These are phyloP conservation scores for Carex pumila DNA, from an alignment of 176 grass and related monocot species.

Conservation along the genomic window DNA sequence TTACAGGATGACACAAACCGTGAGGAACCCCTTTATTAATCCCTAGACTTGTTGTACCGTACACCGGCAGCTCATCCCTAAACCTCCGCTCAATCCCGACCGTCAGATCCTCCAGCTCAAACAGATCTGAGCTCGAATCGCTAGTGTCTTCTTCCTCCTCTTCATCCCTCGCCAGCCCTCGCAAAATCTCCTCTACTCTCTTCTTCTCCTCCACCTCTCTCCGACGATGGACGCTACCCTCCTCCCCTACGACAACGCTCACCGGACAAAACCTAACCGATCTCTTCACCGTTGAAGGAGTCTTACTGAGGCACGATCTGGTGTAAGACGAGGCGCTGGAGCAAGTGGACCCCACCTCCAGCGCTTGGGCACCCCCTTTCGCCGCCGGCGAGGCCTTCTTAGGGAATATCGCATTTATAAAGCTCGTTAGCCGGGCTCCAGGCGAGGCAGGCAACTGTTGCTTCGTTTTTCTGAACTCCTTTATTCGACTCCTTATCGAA, in stretches of 20 bases:
- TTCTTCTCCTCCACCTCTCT: constrained; percentile 34
- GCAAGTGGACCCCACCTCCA: constrained; percentile 44
- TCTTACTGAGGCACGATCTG: constrained; percentile 89
- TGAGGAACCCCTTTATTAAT: constrained; percentile 40
- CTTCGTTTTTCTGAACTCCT: constrained; percentile 59
- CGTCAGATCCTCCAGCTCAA: constrained; percentile 79
- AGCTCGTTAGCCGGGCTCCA: constrained; percentile 58
- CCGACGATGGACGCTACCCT: constrained; percentile 10
- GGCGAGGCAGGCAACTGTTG: constrained; percentile 55
- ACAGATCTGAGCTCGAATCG: constrained; percentile 97
- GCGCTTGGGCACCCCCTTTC: background rate
- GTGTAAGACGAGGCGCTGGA: constrained; percentile 74
- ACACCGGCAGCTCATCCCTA: constrained; percentile 90
- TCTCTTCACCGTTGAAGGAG: constrained; percentile 64
- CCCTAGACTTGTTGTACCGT: constrained; percentile 72
- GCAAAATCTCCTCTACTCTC: constrained; percentile 49
- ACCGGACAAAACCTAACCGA: constrained; percentile 73
- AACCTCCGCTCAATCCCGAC: constrained; percentile 24
- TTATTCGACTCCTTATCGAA: constrained; percentile 60
- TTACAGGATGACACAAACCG: constrained; percentile 23
- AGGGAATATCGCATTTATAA: constrained; percentile 79
- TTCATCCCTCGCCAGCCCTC: constrained; percentile 58
- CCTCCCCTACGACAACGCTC: constrained; percentile 27
- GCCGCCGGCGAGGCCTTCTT: constrained; percentile 25
- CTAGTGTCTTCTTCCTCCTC: constrained; percentile 61